Conservation (phyloP, 805 yeast species). For the Kuraishia floccosa region DNA sequence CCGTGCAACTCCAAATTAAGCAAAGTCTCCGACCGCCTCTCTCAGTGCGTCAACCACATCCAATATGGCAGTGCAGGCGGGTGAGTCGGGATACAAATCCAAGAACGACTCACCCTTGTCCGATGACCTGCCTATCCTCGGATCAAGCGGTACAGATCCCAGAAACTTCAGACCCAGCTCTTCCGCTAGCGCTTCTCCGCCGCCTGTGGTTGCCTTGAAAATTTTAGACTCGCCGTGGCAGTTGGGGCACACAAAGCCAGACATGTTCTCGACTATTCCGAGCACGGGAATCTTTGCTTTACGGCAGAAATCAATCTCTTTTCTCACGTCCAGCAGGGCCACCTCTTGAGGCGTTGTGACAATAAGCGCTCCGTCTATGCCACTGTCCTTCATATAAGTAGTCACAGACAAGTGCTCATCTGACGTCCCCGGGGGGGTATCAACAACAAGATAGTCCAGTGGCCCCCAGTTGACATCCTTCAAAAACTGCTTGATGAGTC, state of each 20-base stretch:
- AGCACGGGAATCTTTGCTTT: constrained; percentile 80
- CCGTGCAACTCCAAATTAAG: neutral
- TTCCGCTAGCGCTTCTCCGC: constrained; percentile 75
- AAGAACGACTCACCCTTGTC: constrained; percentile 80
- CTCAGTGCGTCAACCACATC: constrained; percentile 69
- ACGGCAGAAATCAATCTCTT: constrained; percentile 88
- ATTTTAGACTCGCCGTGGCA: constrained; percentile 87
- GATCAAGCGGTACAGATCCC: constrained; percentile 93
- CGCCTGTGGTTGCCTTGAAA: constrained; percentile 94
- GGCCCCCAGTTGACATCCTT: constrained; percentile 95
- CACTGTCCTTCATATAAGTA: constrained; percentile 76
- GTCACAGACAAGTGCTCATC: constrained; percentile 94
- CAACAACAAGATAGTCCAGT: constrained; percentile 78
- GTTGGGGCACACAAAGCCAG: constrained; percentile 95
- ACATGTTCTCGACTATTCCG: constrained; percentile 95
- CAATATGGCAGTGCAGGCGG: constrained; percentile 79
- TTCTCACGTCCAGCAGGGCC: constrained; percentile 86
- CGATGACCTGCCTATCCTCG: constrained; percentile 83
- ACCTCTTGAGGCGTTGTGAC: constrained; percentile 99
- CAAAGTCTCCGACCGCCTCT: constrained; percentile 31
- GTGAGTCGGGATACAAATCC: constrained; percentile 81
- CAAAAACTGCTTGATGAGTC: constrained; percentile 83
- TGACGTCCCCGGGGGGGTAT: constrained; percentile 98
- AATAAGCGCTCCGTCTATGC: constrained; percentile 89
- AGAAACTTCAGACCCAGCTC: constrained; percentile 71